Evolutionary conservation across 225 moss, liverwort and hornwort genomes (phyloP).

Genomic region (Marchantia paleacea): DNA sequence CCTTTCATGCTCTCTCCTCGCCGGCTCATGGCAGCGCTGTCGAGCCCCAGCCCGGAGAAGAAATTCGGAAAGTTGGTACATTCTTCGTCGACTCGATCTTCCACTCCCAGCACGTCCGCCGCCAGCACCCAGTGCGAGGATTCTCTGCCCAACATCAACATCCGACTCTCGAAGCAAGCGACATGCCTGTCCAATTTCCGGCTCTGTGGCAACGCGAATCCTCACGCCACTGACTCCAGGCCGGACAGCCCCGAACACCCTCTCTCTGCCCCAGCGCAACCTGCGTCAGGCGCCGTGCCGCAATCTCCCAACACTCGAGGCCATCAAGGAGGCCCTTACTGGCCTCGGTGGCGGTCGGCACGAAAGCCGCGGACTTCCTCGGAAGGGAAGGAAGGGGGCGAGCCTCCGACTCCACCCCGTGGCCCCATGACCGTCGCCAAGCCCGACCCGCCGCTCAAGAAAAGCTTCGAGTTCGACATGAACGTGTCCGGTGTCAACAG

Average conservation of each 20-base stretch:
- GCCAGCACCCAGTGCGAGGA: constrained; percentile 33
- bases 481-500: constrained; percentile 1
- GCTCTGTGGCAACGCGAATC: constrained; percentile 35
- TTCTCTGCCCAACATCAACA: constrained; percentile 23
- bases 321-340: constrained; percentile 32
- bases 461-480: constrained; percentile 37
- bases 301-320: constrained; percentile 21
- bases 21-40: constrained; percentile 37
- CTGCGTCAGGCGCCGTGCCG: constrained; percentile 9
- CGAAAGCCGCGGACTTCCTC: constrained; percentile 24
- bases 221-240: constrained; percentile 44
- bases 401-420: constrained; percentile 9
- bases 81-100: constrained; percentile 35
- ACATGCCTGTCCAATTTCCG: constrained; percentile 47
- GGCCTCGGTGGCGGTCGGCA: constrained; percentile 41
- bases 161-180: constrained; percentile 37
- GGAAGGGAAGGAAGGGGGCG: constrained; percentile 21
- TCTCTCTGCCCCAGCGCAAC: constrained; percentile 1
- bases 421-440: not conserved
- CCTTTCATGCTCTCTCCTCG: constrained; percentile 42
- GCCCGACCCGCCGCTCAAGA: constrained; percentile 18
- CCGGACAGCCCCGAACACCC: constrained; percentile 44
- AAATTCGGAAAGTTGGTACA: constrained; percentile 33
- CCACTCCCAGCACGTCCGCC: constrained; percentile 29
- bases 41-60: constrained; percentile 35